Evolutionary conservation across 2,329 filamentous ascomycete genomes (phyloP), one percentile per base, ranked within the genome.

Genomic region (Dothiorella sarmentorum): DNA sequence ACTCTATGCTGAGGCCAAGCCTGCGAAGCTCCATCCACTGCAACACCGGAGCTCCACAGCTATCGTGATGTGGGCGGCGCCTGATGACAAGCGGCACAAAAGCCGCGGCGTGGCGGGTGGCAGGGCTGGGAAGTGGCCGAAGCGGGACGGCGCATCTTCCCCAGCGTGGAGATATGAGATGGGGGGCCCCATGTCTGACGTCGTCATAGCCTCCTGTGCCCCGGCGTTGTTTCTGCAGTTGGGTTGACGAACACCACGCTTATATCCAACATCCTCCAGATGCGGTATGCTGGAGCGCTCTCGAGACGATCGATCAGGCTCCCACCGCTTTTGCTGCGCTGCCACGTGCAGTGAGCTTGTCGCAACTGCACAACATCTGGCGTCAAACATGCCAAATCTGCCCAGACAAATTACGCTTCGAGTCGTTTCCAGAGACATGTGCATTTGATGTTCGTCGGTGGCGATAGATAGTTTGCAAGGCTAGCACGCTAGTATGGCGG

Each of bases 1-100:
- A 53, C 49, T 53, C 33, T 53, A 53, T 40, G n/a, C 15, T 15
- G 49, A 53, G 33, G 49, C 49, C 49, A 53, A 53, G 49, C 17
- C 31, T 24, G 20, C 2, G 27, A 51, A 13, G 22, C 29, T 35
- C 18, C 47, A 9, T 20, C 43, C 29, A 24, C 45, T 51, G 45
- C 45, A 37, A 51, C 45, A 29, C 29, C 29, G 7, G 20, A 18
- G 29, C 29, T 37, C 45, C 20, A 24, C 29, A 37, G 45, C 15
- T 51, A 20, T 51, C 45, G 45, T 51, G 45, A 51, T 51, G 31
- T 7, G 47, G 11, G 22, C 18, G 11, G 20, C 15, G 43, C 27
- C 31, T 40, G 49, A 18, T 20, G 49, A 22, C 22, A 27, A 15
- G 11, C 49, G 49, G 49, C 22, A n/a, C 49, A 53, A 53, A 53